Conservation (phyloP, 495 filamentous ascomycete species). For the Staphylotrichum longicolle region DNA sequence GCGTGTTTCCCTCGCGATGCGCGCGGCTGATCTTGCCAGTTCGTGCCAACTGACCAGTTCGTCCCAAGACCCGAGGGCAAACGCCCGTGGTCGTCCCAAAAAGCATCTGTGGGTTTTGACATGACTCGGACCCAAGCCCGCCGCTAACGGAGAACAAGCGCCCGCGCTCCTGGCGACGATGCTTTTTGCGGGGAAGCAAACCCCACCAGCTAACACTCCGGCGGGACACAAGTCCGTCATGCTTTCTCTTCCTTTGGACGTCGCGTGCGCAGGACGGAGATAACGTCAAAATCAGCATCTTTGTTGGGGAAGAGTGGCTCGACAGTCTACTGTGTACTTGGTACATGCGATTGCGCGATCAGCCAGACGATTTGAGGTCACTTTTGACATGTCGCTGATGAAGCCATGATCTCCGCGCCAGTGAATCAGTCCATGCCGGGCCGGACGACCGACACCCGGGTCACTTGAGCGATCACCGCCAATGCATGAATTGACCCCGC, state of each 20-base stretch:
- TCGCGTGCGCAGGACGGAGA: too few relatives aligned
- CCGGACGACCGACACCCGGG: constrained; percentile 7
- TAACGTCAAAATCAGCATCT: too few relatives aligned
- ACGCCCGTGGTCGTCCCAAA: background rate
- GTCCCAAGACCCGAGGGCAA: background rate
- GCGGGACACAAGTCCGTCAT: too few relatives aligned
- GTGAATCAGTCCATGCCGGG: constrained; percentile 11
- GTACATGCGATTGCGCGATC: background rate
- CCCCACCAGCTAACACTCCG: background rate
- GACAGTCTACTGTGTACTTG: too few relatives aligned
- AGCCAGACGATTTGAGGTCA: background rate
- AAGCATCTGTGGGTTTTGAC: background rate
- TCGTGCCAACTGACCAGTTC: background rate
- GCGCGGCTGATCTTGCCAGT: constrained; percentile 12
- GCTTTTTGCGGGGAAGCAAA: background rate
- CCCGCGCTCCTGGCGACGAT: constrained; percentile 1
- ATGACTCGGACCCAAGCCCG: background rate
- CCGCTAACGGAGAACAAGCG: constrained; percentile 5
- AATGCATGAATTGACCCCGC: constrained; percentile 4
- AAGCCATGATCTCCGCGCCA: background rate
- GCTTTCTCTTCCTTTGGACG: too few relatives aligned
- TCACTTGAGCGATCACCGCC: background rate
- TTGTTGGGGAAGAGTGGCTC: too few relatives aligned
- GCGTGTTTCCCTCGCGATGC: constrained; percentile 8
- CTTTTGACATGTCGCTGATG: background rate